Percentiles rank a stretch among this genome's conserved stretches.
Evolutionary conservation across 129 eudicot genomes (phyloP).

Genomic region (Dittrichia graveolens): DNA sequence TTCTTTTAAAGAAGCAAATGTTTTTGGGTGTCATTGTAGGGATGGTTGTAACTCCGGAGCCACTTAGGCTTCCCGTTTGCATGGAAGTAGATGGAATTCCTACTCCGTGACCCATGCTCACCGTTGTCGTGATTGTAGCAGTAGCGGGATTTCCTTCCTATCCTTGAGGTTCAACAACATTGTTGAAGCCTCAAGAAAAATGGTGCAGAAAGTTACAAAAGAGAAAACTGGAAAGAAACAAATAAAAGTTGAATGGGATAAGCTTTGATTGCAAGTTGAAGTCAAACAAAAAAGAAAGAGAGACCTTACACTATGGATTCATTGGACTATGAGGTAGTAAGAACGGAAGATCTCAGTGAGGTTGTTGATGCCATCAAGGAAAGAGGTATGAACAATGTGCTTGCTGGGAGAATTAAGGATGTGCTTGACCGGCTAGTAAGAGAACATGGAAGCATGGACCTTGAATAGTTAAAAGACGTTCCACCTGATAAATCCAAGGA

Average conservation of each 20-base stretch:
- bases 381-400: conserved; percentile 97
- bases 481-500: conserved; percentile 99
- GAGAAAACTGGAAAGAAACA: conserved; percentile 49
- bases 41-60: no score
- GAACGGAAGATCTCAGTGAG: conserved; percentile 65
- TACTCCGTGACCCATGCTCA: no score
- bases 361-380: conserved; percentile 82
- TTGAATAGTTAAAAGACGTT: conserved; percentile 96
- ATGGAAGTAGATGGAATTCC: no score
- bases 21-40: no score
- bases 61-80: no score
- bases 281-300: conserved; percentile 52
- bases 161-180: no score
- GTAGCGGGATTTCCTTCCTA: no score
- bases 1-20: no score
- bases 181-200: conserved; percentile 33
- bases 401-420: conserved; percentile 85
- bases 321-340: conserved; percentile 86
- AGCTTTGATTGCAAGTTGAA: conserved; percentile 58
- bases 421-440: conserved; percentile 74
- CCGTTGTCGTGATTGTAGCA: no score
- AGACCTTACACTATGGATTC: conserved; percentile 67
- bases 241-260: conserved; percentile 69
- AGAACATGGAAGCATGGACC: conserved; percentile 89
- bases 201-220: conserved; percentile 43